Conservation (phyloP, 2,329 filamentous ascomycete genomes). For the Calonectria crousiana region DNA sequence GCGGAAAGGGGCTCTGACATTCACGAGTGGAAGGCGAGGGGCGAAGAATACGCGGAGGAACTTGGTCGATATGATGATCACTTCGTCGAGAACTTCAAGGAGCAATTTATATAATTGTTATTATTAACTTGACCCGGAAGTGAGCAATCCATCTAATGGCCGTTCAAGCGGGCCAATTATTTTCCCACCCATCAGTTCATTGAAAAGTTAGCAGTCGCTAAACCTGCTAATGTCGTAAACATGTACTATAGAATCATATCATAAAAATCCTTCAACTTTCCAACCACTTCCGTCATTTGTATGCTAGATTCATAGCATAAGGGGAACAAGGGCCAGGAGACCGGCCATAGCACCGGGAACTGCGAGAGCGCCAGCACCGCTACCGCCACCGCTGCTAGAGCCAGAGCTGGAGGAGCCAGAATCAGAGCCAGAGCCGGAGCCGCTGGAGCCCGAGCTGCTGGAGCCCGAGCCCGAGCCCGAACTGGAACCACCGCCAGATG, state of each 20-base stretch:
- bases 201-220: not conserved
- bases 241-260: not conserved
- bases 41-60: not conserved
- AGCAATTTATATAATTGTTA: too few species aligned
- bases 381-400: constrained; percentile 16
- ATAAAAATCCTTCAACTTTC: not conserved
- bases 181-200: not conserved
- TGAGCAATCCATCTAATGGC: not conserved
- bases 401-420: constrained; percentile 11
- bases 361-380: constrained; percentile 34
- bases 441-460: not conserved
- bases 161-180: not conserved
- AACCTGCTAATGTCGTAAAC: not conserved
- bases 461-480: not conserved
- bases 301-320: constrained; percentile 38
- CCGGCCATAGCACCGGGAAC: constrained; percentile 39
- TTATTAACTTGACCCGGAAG: not conserved
- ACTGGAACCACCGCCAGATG: constrained; percentile 30
- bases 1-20: not conserved
- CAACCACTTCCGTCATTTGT: not conserved
- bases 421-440: not conserved
- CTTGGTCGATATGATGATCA: too few species aligned
- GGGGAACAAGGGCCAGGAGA: constrained; percentile 40
- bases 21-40: not conserved
- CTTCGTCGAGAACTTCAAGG: not conserved